Evolutionary conservation across 2,329 filamentous ascomycete genomes (phyloP), one percentile per base, ranked within the genome.

Genomic region (Beauveria medogensis): DNA sequence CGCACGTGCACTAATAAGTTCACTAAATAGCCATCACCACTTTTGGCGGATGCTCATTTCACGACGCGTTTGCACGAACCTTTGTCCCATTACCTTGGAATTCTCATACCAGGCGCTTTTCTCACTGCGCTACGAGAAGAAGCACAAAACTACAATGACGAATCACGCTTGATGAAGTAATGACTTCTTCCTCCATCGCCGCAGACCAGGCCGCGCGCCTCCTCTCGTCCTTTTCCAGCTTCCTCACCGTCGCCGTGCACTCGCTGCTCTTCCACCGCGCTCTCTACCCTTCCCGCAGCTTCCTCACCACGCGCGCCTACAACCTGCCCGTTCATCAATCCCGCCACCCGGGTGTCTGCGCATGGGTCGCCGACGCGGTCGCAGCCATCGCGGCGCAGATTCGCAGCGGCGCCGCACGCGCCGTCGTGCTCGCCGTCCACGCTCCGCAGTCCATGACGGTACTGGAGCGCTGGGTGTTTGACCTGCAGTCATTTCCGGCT

Each of bases 271-370:
- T 87, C 78, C 86, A 94, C 69, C 89, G 92, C 67, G 74, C 75
- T 63, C 84, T 96, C 69, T 97, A 97, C 73, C 91, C 92, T 0
- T 74, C 77, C 54, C 75, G 83, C 30, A 90, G 91, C 41, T 97
- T 96, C 75, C 82, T 93, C 62, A 85, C 88, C 47, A 84, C 88
- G 44, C 84, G 88, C 65, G 91, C 90, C 68, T 92, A 92, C 79
- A 92, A 93, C 75, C 86, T 91, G 62, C 83, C 91, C 34, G 88
- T 95, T 51, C 88, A 89, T 68, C 92, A 96, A 72, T 93, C 86
- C 63, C 88, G 92, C 62, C 92, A 96, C 73, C 91, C 92, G 0
- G 84, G 84, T 67, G 89, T 96, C 65, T 95, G 91, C 79, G 78
- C 85, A 68, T 97, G 92, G 89, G 86, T 96, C 73, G 84, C 81